These are phyloP conservation scores for Begonia loranthoides DNA, from an alignment of 306 rosid genomes.

Conservation along the genomic window DNA sequence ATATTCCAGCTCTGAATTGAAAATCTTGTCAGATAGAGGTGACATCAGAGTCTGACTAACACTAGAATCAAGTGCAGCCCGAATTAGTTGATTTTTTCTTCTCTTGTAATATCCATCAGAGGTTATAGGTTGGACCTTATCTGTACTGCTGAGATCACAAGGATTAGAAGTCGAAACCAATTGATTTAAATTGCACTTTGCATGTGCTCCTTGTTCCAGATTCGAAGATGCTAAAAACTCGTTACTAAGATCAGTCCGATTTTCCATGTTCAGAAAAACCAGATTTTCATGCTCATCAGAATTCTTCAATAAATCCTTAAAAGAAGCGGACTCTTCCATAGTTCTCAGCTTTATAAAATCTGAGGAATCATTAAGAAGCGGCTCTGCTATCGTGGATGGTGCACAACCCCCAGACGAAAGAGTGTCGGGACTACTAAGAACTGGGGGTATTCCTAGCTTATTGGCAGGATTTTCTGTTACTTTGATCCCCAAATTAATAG, in stretches of 20 bases:
- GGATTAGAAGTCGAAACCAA: constrained; percentile 72
- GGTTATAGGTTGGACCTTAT: constrained; percentile 32
- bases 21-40: constrained; percentile 22
- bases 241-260: constrained; percentile 28
- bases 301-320: constrained; percentile 24
- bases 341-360: constrained; percentile 20
- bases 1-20: constrained; percentile 28
- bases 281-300: constrained; percentile 33
- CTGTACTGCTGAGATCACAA: constrained; percentile 30
- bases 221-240: constrained; percentile 25
- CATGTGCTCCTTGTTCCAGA: constrained; percentile 45
- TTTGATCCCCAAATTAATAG: constrained; percentile 18
- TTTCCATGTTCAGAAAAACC: constrained; percentile 24
- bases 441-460: constrained; percentile 29
- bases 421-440: constrained; percentile 18
- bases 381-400: constrained; percentile 26
- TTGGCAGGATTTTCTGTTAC: constrained; percentile 21
- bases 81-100: constrained; percentile 68
- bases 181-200: constrained; percentile 75
- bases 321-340: constrained; percentile 22
- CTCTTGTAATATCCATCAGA: constrained; percentile 79
- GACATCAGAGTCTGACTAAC: constrained; percentile 20
- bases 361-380: constrained; percentile 21
- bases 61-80: constrained; percentile 48
- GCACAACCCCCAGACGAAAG: constrained; percentile 21